Conservation (phyloP, 1,284 basidiomycete species). For the Ceratobasidium sp. region DNA sequence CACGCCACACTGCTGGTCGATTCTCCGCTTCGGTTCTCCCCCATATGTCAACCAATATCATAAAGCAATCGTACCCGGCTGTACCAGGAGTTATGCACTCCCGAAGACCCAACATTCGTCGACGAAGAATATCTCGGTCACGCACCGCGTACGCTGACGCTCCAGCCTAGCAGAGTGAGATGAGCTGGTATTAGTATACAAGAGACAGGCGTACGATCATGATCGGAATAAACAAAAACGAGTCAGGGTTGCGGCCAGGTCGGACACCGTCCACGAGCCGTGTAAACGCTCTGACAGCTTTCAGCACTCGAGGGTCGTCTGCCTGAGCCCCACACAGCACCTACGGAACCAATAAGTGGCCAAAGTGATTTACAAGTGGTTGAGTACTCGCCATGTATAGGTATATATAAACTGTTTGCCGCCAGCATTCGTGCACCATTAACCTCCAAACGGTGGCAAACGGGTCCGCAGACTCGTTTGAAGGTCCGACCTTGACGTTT, state of each 20-base stretch:
- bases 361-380: background rate
- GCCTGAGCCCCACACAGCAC: conserved; percentile 4
- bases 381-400: background rate
- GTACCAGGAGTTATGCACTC: conserved; percentile 9
- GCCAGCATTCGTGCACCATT: conserved; percentile 16
- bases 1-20: conserved; percentile 6
- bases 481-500: background rate
- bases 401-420: conserved; percentile 13
- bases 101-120: conserved; percentile 1
- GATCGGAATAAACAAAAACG: conserved; percentile 21
- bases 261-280: conserved; percentile 8
- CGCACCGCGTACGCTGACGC: background rate
- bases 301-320: background rate
- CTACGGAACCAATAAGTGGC: background rate
- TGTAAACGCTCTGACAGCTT: conserved; percentile 7
- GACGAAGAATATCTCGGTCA: background rate
- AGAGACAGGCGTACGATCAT: background rate
- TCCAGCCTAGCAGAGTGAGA: background rate
- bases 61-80: background rate
- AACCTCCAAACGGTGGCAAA: conserved; percentile 5
- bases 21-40: background rate
- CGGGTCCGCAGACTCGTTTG: background rate
- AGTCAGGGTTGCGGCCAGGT: conserved; percentile 16
- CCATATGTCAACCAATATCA: conserved; percentile 1
- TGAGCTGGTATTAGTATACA: background rate